Base-by-base conservation (phyloP, 2,329 filamentous ascomycete species). In the Ceratocystis diversiconidia region DNA sequence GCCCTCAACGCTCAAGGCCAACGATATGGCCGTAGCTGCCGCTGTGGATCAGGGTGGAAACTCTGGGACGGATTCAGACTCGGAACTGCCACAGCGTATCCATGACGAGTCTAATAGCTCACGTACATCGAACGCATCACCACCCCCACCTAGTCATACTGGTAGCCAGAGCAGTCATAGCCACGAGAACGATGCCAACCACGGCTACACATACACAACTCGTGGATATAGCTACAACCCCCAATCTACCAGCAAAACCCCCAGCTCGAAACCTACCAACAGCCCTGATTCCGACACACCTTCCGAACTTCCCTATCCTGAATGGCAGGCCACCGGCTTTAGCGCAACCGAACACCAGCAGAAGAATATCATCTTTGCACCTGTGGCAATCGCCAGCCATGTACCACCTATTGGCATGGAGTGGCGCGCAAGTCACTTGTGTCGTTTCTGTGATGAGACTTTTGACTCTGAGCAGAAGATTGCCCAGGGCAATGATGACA, bases 341-440 rank as follows among this genome's bases (percentile, higher is more conserved):
- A 73, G 75, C 1, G 67, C 73, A 15, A 75, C 76, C n/a, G 74
- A 70, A 3, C 73, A 75, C 8, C 74, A 75, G 65, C 75, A 78
- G 64, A 83, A 82, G 72, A 76, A 75, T 22, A 72, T 85, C 36
- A 76, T 85, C 0, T 84, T 82, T 69, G 79, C 82, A 52, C 81
- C 82, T 1, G 72, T 84, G 28, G 82, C 80, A 43, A 79, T 85
- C 57, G 81, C 81, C 41, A 85, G 82, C 72, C 82, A 85, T 71
- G 73, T 80, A 32, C 75, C 79, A 41, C 82, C 82, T 2, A 72
- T 73, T 19, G 72, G 73, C 7, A 78, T 79, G 57, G 80, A 80
- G 68, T 85, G 80, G 79, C 75, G 77, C 66, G 78, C 81, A 2
- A 73, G 77, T 17, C 71, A 84, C 15, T 70, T 81, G 41, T 85